These are phyloP conservation scores for Astrocystis sublimbata DNA, from an alignment of 495 filamentous ascomycete genomes.

Conservation along the genomic window DNA sequence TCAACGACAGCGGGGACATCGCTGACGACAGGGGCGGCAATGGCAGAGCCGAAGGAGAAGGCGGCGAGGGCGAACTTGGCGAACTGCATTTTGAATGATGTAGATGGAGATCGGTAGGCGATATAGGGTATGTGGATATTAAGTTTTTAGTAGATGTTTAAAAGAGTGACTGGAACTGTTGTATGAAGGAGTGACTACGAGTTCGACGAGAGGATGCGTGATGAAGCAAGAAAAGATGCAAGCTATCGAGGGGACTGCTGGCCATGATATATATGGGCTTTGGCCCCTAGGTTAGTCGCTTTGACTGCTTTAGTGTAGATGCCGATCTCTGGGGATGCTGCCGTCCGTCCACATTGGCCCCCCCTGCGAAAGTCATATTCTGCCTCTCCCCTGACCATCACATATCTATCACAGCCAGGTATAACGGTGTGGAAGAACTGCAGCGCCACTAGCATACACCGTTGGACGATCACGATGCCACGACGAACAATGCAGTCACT, in stretches of 20 bases:
- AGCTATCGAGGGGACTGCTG: not conserved
- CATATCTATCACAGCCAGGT: not conserved
- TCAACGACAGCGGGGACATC: not conserved
- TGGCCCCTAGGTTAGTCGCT: not conserved
- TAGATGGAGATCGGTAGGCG: not conserved
- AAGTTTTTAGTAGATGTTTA: not conserved
- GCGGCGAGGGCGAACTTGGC: not conserved
- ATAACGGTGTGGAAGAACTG: not conserved
- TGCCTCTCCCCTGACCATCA: not conserved
- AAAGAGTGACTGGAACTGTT: not conserved
- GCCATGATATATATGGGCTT: not conserved
- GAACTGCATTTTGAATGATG: not conserved
- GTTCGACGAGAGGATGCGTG: not conserved
- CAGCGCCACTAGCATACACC: not conserved
- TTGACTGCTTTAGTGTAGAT: not conserved
- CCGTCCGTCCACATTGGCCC: not conserved
- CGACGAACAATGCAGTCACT: not conserved
- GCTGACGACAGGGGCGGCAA: not conserved
- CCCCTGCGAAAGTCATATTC: not conserved
- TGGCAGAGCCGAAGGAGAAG: not conserved
- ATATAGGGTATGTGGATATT: not conserved
- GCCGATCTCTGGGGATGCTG: not conserved
- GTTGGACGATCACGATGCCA: not conserved
- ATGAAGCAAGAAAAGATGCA: not conserved
- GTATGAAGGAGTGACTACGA: slow-evolving; percentile 2